Percentiles rank a stretch among this genome's conserved stretches.
Conservation (phyloP, 805 yeast species). For the Schizosaccharomyces osmophilus region DNA sequence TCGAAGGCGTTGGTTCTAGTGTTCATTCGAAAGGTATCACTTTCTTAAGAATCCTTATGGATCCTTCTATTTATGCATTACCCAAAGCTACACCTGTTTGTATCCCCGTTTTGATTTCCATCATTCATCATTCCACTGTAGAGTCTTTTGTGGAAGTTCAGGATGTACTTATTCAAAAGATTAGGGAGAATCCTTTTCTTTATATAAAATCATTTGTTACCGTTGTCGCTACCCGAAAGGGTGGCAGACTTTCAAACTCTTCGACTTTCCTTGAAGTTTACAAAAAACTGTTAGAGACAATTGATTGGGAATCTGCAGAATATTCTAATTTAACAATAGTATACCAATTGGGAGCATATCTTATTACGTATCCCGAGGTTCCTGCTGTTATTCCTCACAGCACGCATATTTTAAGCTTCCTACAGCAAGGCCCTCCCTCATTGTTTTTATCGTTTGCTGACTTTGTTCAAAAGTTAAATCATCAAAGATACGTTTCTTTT, state of each 20-base stretch:
- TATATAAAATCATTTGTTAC: background rate
- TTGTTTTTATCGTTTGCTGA: background rate
- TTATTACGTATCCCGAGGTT: background rate
- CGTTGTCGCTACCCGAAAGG: background rate
- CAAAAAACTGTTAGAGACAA: background rate
- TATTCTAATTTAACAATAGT: background rate
- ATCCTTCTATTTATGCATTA: background rate
- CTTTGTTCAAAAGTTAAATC: background rate
- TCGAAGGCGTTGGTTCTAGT: slow-evolving; percentile 44
- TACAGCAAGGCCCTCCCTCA: background rate
- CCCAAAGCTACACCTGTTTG: background rate
- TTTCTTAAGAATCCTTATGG: slow-evolving; percentile 17
- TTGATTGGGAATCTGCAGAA: background rate
- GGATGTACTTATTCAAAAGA: background rate
- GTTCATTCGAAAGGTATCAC: slow-evolving; percentile 46
- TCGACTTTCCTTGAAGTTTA: background rate
- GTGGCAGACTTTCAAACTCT: background rate
- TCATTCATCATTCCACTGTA: background rate
- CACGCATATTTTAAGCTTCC: background rate
- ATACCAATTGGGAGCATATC: background rate
- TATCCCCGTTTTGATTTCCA: background rate
- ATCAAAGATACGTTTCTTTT: background rate
- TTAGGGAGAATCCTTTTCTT: background rate
- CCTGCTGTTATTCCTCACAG: background rate
- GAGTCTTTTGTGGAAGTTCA: background rate